Evolutionary conservation across 2,329 filamentous ascomycete genomes (phyloP), one percentile per base, ranked within the genome.

Genomic region (Grosmannia huntii): DNA sequence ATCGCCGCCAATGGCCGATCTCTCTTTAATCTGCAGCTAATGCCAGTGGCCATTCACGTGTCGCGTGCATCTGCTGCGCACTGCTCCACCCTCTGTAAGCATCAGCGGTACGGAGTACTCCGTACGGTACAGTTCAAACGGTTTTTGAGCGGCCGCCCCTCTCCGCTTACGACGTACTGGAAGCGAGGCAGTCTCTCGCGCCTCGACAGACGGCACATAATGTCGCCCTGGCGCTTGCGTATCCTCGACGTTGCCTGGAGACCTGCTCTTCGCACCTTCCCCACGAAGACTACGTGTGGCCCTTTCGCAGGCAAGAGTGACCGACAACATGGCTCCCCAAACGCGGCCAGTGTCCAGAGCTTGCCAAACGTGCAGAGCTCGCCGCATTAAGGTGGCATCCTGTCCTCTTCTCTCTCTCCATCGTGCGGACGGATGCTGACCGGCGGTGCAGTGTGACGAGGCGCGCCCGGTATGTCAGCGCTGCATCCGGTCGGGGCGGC

Each of bases 391-490:
- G 52, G 59, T 57, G 4, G 14, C 21, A 5, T 38, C 44, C 2
- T 31, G 36, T 36, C 12, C 33, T 36, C 33, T 36, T 3, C 33
- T 14, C 21, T n/a, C 12, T 25, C 50, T 25, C 48, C 27, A 28
- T 4, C 27, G 27, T 4, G 27, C 27, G 27, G 27, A 28, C 27
- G 27, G 27, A 27, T 5, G 38, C 38, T 48, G 25, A 33, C 25
- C 16, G 23, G 5, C 33, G 57, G 59, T 60, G 59, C 33, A 60
- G 59, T 60, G 59, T n/a, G 59, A 60, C 38, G 59, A 60, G 23
- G 48, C 16, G 4, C 55, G 53, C 3, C 59, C 59, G 5, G 27
- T 55, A n/a, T 60, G 59, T 41, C 41, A 60, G 12, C 59, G 59
- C 33, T 60, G 59, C 38, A 41, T 52, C 36, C 59, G 59, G 9